A percentile compares a stretch with the other conserved stretches of the same genome.
These are phyloP conservation scores for Marvania coccoides DNA, from an alignment of 139 green algal species.

Conservation along the genomic window DNA sequence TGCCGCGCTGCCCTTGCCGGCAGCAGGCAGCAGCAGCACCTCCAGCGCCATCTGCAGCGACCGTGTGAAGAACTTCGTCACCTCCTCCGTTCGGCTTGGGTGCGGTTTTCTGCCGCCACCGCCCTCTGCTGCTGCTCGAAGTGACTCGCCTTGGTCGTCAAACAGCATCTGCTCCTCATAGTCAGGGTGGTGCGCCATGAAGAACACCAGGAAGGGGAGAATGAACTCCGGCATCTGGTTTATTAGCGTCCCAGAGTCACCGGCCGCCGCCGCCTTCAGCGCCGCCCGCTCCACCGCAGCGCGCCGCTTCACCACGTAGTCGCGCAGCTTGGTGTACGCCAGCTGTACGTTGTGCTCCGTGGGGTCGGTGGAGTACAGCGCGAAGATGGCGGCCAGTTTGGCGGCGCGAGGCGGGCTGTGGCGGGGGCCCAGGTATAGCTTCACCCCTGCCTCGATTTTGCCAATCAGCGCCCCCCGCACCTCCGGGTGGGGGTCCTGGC, in stretches of 20 bases:
- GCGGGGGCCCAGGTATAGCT: not conserved
- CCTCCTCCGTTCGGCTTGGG: not conserved
- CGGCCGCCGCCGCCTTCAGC: slow-evolving; percentile 6
- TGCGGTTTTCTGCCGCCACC: not conserved
- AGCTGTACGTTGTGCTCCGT: slow-evolving; percentile 14
- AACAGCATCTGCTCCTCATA: slow-evolving; percentile 43
- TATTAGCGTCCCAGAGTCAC: slow-evolving; percentile 36
- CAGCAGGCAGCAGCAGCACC: slow-evolving; percentile 36
- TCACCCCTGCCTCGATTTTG: slow-evolving; percentile 35
- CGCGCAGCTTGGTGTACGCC: slow-evolving; percentile 15
- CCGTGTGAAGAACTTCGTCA: slow-evolving; percentile 4
- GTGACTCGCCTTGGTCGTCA: not conserved
- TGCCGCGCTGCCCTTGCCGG: not conserved
- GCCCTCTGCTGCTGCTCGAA: too few species aligned
- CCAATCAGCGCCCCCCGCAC: slow-evolving; percentile 39
- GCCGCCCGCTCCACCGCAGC: slow-evolving; percentile 7
- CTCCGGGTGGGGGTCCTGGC: slow-evolving; percentile 48
- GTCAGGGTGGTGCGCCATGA: slow-evolving; percentile 80
- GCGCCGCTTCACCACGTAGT: slow-evolving; percentile 20
- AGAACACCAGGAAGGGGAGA: slow-evolving; percentile 62
- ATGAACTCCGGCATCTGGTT: slow-evolving; percentile 69
- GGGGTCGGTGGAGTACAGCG: slow-evolving; percentile 50
- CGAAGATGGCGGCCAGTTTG: slow-evolving; percentile 63
- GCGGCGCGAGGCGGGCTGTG: slow-evolving; percentile 17
- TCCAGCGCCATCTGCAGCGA: slow-evolving; percentile 47